A percentile compares a stretch with the other conserved stretches of the same genome.
Evolutionary conservation across 2,329 filamentous ascomycete genomes (phyloP).

Genomic region (Bipolaris bicolor): DNA sequence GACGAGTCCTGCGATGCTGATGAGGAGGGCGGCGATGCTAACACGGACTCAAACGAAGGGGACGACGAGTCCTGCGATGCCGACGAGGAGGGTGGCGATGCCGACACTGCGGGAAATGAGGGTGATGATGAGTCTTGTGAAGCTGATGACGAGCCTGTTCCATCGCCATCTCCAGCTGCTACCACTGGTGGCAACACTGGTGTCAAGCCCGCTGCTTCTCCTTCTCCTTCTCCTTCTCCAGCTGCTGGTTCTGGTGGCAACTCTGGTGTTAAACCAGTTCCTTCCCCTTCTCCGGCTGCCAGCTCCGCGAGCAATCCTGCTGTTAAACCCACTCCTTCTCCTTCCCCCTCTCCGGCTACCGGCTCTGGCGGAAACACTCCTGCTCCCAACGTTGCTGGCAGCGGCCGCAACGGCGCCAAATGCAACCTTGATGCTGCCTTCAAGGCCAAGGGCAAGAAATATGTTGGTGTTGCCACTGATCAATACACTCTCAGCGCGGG

Average conservation of each 20-base stretch:
- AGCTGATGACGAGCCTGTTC: background rate
- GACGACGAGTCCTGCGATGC: background rate
- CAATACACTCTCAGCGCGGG: conserved; percentile 57
- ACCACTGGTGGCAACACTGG: conserved; percentile 12
- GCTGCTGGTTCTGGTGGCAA: conserved; percentile 16
- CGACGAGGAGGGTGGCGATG: conserved; percentile 1
- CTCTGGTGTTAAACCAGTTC: conserved; percentile 1
- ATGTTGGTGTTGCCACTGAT: conserved; percentile 66
- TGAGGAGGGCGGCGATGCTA: background rate
- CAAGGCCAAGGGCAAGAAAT: conserved; percentile 68
- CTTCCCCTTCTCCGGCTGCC: conserved; percentile 12
- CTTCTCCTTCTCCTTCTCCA: conserved; percentile 4
- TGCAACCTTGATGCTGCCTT: conserved; percentile 60
- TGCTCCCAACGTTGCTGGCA: conserved; percentile 19
- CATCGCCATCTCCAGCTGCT: conserved; percentile 11
- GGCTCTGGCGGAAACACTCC: conserved; percentile 4
- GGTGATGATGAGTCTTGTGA: background rate
- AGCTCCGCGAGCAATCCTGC: conserved; percentile 13
- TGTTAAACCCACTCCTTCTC: background rate
- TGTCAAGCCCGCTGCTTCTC: background rate
- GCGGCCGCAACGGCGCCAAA: conserved; percentile 26
- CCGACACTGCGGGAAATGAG: background rate
- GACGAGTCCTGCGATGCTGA: conserved; percentile 2
- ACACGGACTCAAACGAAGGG: too few species aligned
- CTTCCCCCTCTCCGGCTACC: background rate